Evolutionary conservation across 345 rosid genomes (phyloP), one percentile per base, ranked within the genome.

Genomic region (Gossypium thurberi): DNA sequence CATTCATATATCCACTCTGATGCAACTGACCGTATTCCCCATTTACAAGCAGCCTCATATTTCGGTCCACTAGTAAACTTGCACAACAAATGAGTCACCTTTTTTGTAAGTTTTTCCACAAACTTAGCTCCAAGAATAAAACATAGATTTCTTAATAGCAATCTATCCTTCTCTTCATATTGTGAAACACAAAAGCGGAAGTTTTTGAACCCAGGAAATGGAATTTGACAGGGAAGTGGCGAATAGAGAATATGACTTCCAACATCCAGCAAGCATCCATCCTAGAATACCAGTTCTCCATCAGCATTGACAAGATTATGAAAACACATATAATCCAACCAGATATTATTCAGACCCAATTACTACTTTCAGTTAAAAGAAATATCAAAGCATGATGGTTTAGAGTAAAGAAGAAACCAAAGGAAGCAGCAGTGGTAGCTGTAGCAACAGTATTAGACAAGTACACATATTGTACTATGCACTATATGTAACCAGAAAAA

Each of bases 1-100:
- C 99, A 92, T 78, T 92, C 97, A 81, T 81, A 89, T 63, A 92
- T 77, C 99, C 99, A 95, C 51, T 91, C 97, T 56, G 85, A 73
- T 64, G 96, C 87, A 69, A 89, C 82, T 23, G 87, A 78, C 61
- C 68, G 70, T 85, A 84, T 85, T 68, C 94, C 91, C 90, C 94
- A 89, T 79, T 80, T 85, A 82, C 87, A 81, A 69, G 98, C 94
- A 72, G 85, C 88, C 65, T 92, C 90, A 75, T 89, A 91, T 80
- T 92, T 92, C 13, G 78, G 86, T 70, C 99, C 99, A 76, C 67
- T 69, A 17, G 85, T 77, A 80, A 82, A 91, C 78, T 89, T 91
- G 81, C 98, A 95, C 53, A 95, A 58, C 70, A 95, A 86, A 84
- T 92, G 98, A 69, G 98, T 92, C 78, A 87, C 97, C 80, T 79